phyloP scores from a whole-genome alignment of 2,329 filamentous ascomycete species.

The Penicillium sp. region DNA sequence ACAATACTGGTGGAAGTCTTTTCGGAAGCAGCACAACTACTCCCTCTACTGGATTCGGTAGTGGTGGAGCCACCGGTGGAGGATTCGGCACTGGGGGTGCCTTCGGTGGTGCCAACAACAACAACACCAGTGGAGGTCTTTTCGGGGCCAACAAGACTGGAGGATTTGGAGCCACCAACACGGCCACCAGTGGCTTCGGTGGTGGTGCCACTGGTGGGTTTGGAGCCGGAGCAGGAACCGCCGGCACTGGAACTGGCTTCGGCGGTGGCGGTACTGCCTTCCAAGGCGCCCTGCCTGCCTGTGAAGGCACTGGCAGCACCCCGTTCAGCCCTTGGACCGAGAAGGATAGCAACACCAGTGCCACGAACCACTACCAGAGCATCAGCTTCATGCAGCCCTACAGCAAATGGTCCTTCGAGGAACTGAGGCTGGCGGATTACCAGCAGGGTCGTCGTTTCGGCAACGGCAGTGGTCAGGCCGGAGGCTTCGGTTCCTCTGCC shows the following conservation, averaged over 20 bases:
- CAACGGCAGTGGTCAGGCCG: slow-evolving; percentile 74
- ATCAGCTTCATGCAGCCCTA: slow-evolving; percentile 50
- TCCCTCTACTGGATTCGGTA: slow-evolving; percentile 20
- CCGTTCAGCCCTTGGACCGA: slow-evolving; percentile 47
- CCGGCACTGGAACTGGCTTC: slow-evolving; percentile 31
- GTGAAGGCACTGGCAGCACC: slow-evolving; percentile 46
- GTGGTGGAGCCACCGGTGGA: slow-evolving; percentile 15
- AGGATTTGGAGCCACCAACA: slow-evolving; percentile 29
- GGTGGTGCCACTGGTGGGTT: slow-evolving; percentile 18
- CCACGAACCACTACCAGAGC: slow-evolving; percentile 49
- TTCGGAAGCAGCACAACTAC: slow-evolving; percentile 30
- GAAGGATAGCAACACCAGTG: slow-evolving; percentile 41
- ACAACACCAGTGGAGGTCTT: slow-evolving; percentile 35
- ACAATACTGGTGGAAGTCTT: slow-evolving; percentile 29
- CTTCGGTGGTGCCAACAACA: slow-evolving; percentile 23
- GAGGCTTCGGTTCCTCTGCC: slow-evolving; percentile 73
- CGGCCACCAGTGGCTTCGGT: slow-evolving; percentile 23
- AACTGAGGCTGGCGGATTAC: slow-evolving; percentile 82
- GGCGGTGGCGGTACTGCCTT: slow-evolving; percentile 45
- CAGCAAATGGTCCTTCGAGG: slow-evolving; percentile 84
- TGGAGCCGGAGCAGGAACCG: slow-evolving; percentile 18
- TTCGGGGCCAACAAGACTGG: slow-evolving; percentile 22
- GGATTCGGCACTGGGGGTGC: slow-evolving; percentile 28
- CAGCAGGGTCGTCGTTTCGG: slow-evolving; percentile 79
- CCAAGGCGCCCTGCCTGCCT: slow-evolving; percentile 38